Conservation (phyloP, 2,329 filamentous ascomycete species). For the Colletotrichum sp. region DNA sequence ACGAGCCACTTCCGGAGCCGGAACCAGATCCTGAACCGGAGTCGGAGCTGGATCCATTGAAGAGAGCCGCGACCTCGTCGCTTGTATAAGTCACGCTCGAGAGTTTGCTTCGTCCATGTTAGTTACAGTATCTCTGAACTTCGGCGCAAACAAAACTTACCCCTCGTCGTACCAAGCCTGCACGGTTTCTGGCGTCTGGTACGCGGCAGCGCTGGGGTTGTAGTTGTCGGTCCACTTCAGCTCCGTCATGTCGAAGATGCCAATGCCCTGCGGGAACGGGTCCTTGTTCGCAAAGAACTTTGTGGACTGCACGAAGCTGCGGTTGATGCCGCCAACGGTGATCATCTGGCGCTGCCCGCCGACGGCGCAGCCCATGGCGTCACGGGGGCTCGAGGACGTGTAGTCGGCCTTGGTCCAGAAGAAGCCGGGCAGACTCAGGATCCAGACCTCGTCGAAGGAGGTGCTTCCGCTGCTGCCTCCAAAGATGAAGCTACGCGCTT, state of each 20-base stretch:
- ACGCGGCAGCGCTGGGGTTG: constrained; percentile 4
- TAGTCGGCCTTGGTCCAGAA: constrained; percentile 21
- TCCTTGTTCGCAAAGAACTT: constrained; percentile 8
- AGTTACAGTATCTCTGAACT: background rate
- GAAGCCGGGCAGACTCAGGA: constrained; percentile 24
- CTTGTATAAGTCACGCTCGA: constrained; percentile 6
- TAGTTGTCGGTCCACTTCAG: constrained; percentile 19
- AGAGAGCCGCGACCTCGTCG: background rate
- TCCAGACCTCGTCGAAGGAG: constrained; percentile 14
- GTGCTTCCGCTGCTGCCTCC: constrained; percentile 12
- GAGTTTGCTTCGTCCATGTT: background rate
- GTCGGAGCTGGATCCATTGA: constrained; percentile 10
- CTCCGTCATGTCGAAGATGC: constrained; percentile 20
- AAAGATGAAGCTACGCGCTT: constrained; percentile 15
- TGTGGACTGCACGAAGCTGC: background rate
- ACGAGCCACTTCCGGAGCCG: constrained; percentile 27
- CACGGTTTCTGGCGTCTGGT: constrained; percentile 11
- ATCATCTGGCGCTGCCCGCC: constrained; percentile 23
- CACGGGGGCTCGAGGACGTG: constrained; percentile 2
- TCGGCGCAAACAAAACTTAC: background rate
- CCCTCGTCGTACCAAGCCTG: constrained; percentile 18
- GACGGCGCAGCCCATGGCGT: constrained; percentile 10
- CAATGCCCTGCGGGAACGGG: constrained; percentile 15
- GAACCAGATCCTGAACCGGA: constrained; percentile 30
- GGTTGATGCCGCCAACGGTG: constrained; percentile 12